These are phyloP conservation scores for Diplocarpon rosae DNA, from an alignment of 2,329 filamentous ascomycete genomes.

Conservation along the genomic window DNA sequence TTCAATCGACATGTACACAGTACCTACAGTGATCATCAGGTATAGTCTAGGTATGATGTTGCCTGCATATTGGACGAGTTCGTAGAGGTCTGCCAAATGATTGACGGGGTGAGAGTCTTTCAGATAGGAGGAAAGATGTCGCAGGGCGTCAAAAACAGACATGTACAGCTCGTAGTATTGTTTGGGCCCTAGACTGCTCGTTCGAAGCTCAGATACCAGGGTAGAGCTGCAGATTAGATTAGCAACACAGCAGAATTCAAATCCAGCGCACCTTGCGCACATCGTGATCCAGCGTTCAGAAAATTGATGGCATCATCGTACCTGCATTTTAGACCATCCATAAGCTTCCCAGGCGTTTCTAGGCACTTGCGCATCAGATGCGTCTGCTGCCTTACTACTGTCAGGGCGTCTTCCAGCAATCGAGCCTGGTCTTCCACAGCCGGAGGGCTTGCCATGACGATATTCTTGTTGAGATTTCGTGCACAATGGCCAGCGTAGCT, in stretches of 20 bases:
- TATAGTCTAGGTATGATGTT: conserved; percentile 96
- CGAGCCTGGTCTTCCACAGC: conserved; percentile 74
- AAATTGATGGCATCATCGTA: conserved; percentile 37
- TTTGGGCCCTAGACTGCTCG: conserved; percentile 93
- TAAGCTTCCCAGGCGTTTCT: conserved; percentile 94
- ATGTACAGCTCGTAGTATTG: conserved; percentile 99
- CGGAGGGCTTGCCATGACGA: conserved; percentile 42
- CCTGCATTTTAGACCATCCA: conserved; percentile 99
- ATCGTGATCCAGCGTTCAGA: background rate
- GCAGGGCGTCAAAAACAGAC: conserved; percentile 94
- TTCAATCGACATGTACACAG: conserved; percentile 96
- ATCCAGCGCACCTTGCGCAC: conserved; percentile 7
- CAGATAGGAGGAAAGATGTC: conserved; percentile 90
- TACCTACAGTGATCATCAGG: conserved; percentile 98
- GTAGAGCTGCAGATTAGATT: conserved; percentile 61
- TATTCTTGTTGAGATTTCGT: conserved; percentile 13
- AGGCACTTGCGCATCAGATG: conserved; percentile 95
- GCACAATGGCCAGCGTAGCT: conserved; percentile 20
- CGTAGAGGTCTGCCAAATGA: conserved; percentile 94
- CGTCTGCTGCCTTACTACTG: conserved; percentile 94
- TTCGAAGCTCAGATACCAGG: conserved; percentile 94
- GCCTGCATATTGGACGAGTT: conserved; percentile 94
- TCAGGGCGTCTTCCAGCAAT: conserved; percentile 92
- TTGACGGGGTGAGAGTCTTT: conserved; percentile 97
- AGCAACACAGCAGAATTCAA: conserved; percentile 17